Percentiles rank a stretch among this genome's conserved stretches.
Evolutionary conservation across 805 yeast species (phyloP).

Genomic region (Candida corydali): DNA sequence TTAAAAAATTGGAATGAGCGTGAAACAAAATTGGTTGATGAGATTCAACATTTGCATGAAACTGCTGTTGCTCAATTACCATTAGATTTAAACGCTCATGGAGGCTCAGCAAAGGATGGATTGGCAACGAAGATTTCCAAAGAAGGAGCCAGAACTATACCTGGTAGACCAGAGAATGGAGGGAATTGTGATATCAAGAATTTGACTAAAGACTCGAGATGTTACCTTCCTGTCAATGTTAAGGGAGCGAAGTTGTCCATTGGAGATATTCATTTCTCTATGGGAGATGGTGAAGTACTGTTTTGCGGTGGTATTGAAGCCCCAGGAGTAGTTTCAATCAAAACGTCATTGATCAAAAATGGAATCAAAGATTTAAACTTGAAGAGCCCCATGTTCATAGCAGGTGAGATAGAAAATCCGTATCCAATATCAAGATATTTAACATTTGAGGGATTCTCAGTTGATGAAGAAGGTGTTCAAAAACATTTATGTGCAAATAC

Average conservation of each 20-base stretch:
- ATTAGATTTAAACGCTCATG: conserved; percentile 29
- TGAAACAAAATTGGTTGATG: conserved; percentile 33
- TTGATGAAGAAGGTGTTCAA: conserved; percentile 45
- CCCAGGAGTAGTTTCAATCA: conserved; percentile 45
- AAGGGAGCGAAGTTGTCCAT: conserved; percentile 45
- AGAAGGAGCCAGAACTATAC: conserved; percentile 51
- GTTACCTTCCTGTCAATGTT: conserved; percentile 45
- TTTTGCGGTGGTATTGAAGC: conserved; percentile 54
- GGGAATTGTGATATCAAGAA: conserved; percentile 53
- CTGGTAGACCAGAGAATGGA: conserved; percentile 51
- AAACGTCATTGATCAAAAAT: conserved; percentile 36
- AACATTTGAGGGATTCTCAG: conserved; percentile 52
- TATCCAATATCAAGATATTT: conserved; percentile 47
- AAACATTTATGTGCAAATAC: conserved; percentile 43
- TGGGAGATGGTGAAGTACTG: conserved; percentile 52
- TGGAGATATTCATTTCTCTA: conserved; percentile 50
- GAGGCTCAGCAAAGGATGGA: conserved; percentile 34
- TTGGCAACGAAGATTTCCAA: conserved; percentile 25
- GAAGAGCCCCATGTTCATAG: conserved; percentile 45
- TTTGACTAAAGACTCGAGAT: conserved; percentile 46
- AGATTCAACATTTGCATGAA: conserved; percentile 24
- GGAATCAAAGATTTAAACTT: conserved; percentile 39
- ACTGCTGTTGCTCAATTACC: conserved; percentile 43
- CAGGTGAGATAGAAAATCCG: conserved; percentile 46
- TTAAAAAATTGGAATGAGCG: conserved; percentile 43